Percentiles rank a stretch among this genome's conserved stretches.
Conservation (phyloP, 2,329 filamentous ascomycete genomes). For the Sporothrix brasiliensis region DNA sequence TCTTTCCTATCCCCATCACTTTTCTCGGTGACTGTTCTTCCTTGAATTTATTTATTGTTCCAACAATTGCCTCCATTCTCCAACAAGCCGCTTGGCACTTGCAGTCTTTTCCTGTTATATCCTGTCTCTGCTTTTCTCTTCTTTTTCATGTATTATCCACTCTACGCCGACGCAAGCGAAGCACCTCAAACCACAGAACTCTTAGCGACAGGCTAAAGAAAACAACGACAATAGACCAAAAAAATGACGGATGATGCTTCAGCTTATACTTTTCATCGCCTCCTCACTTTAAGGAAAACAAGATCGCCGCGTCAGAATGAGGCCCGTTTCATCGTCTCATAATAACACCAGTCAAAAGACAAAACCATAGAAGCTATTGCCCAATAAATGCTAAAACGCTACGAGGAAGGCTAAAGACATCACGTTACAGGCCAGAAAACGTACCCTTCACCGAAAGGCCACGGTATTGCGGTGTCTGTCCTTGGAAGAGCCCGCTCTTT, state of each 20-base stretch:
- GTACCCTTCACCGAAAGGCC: neutral
- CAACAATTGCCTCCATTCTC: neutral
- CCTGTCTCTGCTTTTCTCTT: neutral
- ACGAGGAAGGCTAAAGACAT: neutral
- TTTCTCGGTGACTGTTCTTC: conserved; percentile 19
- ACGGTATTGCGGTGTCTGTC: neutral
- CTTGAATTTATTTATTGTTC: neutral
- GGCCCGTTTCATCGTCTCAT: conserved; percentile 8
- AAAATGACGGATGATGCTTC: neutral
- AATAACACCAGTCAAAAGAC: neutral
- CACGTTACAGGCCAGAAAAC: neutral
- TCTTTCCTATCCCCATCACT: neutral
- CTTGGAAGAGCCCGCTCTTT: neutral
- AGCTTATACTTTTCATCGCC: neutral
- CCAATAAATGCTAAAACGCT: neutral
- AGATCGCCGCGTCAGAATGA: neutral
- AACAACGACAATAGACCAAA: neutral
- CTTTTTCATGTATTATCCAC: neutral
- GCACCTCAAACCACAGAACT: neutral
- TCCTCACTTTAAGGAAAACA: conserved; percentile 16
- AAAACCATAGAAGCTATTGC: neutral
- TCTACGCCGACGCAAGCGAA: neutral
- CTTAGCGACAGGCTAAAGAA: neutral
- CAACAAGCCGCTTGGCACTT: neutral
- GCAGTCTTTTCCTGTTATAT: neutral